Evolutionary conservation across 2,329 filamentous ascomycete genomes (phyloP).

Genomic region (Sporothrix variecibatus): DNA sequence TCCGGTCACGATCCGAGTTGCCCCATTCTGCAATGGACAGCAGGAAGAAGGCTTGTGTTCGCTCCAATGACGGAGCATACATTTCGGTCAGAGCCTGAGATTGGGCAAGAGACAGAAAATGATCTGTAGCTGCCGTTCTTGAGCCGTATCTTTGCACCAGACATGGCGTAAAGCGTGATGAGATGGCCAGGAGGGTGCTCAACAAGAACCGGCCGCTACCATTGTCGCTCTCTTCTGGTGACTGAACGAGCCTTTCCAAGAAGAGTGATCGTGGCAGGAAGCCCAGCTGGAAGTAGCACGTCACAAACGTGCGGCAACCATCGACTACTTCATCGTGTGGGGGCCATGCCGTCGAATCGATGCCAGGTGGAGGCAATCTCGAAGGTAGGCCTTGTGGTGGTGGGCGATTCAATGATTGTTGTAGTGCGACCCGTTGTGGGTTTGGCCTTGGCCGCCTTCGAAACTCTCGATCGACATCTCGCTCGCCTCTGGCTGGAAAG

Average conservation of each 20-base stretch:
- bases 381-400: neutral
- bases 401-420: neutral
- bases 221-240: constrained; percentile 49
- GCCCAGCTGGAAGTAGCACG: constrained; percentile 60
- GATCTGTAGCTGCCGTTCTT: constrained; percentile 53
- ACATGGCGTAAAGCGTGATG: constrained; percentile 54
- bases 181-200: constrained; percentile 56
- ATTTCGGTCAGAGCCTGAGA: constrained; percentile 50
- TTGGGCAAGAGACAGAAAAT: constrained; percentile 54
- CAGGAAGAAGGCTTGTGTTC: constrained; percentile 51
- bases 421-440: neutral
- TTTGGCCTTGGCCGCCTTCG: constrained; percentile 52
- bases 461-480: constrained; percentile 56
- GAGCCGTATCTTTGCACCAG: constrained; percentile 51
- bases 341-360: constrained; percentile 48
- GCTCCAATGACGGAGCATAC: constrained; percentile 56
- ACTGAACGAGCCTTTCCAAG: constrained; percentile 46
- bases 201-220: constrained; percentile 48
- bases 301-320: constrained; percentile 54
- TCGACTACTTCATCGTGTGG: constrained; percentile 54
- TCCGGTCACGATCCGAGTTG: constrained; percentile 38
- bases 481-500: constrained; percentile 55
- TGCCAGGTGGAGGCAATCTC: constrained; percentile 36
- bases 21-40: constrained; percentile 39
- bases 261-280: constrained; percentile 59